phyloP scores from a whole-genome alignment of 2,329 filamentous ascomycete species.

The Penicillium glabrum region DNA sequence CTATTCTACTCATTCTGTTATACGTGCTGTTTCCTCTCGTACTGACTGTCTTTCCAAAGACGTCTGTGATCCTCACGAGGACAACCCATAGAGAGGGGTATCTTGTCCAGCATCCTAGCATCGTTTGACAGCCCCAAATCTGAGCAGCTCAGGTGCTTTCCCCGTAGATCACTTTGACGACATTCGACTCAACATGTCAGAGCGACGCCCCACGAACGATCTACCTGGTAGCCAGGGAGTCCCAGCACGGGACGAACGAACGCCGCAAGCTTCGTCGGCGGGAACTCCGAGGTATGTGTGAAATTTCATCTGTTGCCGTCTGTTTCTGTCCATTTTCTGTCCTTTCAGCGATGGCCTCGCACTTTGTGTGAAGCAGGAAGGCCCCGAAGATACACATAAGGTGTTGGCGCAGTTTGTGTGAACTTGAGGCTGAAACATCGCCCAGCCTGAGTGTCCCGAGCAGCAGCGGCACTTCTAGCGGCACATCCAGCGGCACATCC shows the following conservation, averaged over 20 bases:
- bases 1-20: not conserved
- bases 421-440: not conserved
- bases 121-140: not conserved
- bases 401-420: not conserved
- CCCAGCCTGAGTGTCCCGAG: not conserved
- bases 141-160: not conserved
- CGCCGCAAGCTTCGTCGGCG: not conserved
- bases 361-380: not conserved
- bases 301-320: not conserved
- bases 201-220: not conserved
- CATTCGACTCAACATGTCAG: not conserved
- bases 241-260: not conserved
- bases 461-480: not conserved
- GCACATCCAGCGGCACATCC: not conserved
- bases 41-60: conserved; percentile 3
- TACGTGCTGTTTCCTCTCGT: not conserved
- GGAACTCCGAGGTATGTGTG: not conserved
- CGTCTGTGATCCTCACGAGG: not conserved
- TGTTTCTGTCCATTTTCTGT: not conserved
- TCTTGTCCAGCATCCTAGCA: not conserved
- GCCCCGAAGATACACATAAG: not conserved
- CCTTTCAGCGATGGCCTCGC: not conserved
- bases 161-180: not conserved
- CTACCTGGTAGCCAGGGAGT: not conserved
- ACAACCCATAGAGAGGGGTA: conserved; percentile 1